Conservation (phyloP, 768 basidiomycete genomes). For the Galerina marginata region DNA sequence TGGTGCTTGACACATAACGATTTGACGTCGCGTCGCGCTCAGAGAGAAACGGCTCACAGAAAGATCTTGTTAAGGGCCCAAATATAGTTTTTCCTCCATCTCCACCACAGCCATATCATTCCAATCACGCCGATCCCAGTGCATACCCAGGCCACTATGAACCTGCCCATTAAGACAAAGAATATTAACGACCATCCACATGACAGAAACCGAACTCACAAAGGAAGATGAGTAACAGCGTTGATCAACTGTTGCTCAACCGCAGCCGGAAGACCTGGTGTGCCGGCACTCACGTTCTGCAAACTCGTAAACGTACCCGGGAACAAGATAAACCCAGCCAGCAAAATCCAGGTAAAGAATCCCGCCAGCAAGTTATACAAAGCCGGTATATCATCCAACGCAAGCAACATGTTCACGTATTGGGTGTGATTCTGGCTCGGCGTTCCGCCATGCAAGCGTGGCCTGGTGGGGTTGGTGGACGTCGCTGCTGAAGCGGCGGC, state of each 20-base stretch:
- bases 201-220: slow-evolving; percentile 40
- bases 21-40: too few relatives aligned
- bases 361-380: slow-evolving; percentile 54
- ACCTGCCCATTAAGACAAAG: slow-evolving; percentile 36
- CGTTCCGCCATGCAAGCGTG: slow-evolving; percentile 21
- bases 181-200: background rate
- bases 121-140: slow-evolving; percentile 56
- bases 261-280: slow-evolving; percentile 20
- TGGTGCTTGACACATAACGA: background rate
- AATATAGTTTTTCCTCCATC: slow-evolving; percentile 62
- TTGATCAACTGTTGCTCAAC: slow-evolving; percentile 38
- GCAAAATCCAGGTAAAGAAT: slow-evolving; percentile 67
- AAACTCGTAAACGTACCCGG: slow-evolving; percentile 65
- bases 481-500: slow-evolving; percentile 9
- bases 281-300: slow-evolving; percentile 32
- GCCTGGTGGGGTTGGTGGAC: slow-evolving; percentile 14
- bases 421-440: slow-evolving; percentile 48
- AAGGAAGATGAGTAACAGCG: slow-evolving; percentile 46
- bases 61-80: slow-evolving; percentile 65
- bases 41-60: slow-evolving; percentile 40
- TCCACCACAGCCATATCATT: slow-evolving; percentile 66
- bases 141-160: slow-evolving; percentile 60
- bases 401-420: slow-evolving; percentile 68
- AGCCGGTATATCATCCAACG: slow-evolving; percentile 58
- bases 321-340: slow-evolving; percentile 67